Evolutionary conservation across 1,139 yeast species (phyloP).

Genomic region (Hansenula lynferdii): DNA sequence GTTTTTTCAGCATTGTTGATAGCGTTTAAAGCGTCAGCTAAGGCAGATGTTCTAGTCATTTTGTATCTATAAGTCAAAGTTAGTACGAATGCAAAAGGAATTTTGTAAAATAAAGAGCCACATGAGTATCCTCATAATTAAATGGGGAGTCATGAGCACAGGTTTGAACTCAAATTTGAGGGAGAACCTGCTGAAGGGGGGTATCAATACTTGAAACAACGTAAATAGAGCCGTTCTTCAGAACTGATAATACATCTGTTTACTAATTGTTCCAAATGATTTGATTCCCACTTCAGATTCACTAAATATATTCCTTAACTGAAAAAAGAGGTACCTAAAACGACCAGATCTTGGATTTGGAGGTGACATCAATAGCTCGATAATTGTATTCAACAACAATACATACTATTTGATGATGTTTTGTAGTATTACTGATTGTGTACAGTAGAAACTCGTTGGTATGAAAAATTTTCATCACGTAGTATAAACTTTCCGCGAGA

Average conservation of each 20-base stretch:
- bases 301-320: too few species aligned
- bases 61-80: constrained; percentile 21
- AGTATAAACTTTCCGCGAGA: too few species aligned
- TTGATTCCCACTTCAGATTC: constrained; percentile 23
- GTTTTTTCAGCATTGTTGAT: constrained; percentile 99
- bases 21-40: constrained; percentile 98
- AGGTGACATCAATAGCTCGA: constrained; percentile 3
- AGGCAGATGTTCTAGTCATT: constrained; percentile 98
- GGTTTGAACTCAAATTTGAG: too few species aligned
- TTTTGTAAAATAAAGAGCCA: constrained; percentile 22
- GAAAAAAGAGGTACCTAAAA: too few species aligned
- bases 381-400: neutral
- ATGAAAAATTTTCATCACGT: neutral
- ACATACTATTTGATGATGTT: neutral
- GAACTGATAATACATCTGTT: constrained; percentile 10
- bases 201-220: constrained; percentile 27
- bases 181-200: constrained; percentile 23
- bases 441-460: neutral
- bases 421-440: neutral
- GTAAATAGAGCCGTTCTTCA: constrained; percentile 17
- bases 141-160: constrained; percentile 35
- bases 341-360: too few species aligned
- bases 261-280: constrained; percentile 11
- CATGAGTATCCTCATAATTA: constrained; percentile 37
- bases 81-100: constrained; percentile 9